Conservation (phyloP, 345 rosid species). For the Melaleuca quinquenervia region DNA sequence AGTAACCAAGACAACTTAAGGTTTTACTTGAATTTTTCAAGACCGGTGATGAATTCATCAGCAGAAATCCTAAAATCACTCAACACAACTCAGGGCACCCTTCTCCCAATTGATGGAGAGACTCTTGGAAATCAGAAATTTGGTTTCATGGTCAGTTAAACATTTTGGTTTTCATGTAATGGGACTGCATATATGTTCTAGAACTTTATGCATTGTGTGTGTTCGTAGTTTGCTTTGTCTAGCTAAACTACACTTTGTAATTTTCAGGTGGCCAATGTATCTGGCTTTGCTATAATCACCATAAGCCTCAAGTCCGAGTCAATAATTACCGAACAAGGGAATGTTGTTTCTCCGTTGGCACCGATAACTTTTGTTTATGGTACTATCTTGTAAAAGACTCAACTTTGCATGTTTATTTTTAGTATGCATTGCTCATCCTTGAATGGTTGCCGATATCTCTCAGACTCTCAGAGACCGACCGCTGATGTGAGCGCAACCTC, state of each 20-base stretch:
- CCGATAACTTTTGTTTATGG: conserved; percentile 80
- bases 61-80: conserved; percentile 41
- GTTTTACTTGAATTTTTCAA: conserved; percentile 66
- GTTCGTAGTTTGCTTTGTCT: neutral
- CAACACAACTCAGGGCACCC: conserved; percentile 36
- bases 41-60: conserved; percentile 61
- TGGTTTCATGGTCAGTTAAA: conserved; percentile 51
- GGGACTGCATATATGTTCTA: too few relatives aligned
- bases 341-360: conserved; percentile 55
- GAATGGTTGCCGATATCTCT: conserved; percentile 2
- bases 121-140: conserved; percentile 55
- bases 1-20: conserved; percentile 43
- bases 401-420: neutral
- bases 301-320: conserved; percentile 31
- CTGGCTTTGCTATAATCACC: conserved; percentile 43
- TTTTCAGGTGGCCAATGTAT: conserved; percentile 51
- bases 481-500: conserved; percentile 62
- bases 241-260: neutral
- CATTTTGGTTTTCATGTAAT: too few relatives aligned
- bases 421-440: neutral
- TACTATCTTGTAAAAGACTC: conserved; percentile 5
- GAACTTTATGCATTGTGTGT: too few relatives aligned
- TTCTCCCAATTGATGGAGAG: conserved; percentile 48
- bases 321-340: conserved; percentile 62
- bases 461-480: conserved; percentile 70